Evolutionary conservation across 2,329 filamentous ascomycete genomes (phyloP).

Genomic region (Neonectria hederae): DNA sequence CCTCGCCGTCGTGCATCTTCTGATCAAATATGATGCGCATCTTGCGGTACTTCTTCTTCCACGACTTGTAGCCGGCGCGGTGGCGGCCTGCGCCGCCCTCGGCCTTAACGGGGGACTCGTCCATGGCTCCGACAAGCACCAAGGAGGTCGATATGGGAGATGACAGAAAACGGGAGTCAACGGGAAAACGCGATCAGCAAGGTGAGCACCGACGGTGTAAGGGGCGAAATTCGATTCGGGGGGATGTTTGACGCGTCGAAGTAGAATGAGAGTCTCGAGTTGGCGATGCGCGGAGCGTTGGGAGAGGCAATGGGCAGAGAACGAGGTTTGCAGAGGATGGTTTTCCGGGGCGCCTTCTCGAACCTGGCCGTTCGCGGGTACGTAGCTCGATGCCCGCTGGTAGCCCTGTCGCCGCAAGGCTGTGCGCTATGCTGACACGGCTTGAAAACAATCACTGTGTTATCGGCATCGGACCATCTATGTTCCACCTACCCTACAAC

Average conservation of each 20-base stretch:
- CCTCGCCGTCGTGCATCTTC: slow-evolving; percentile 82
- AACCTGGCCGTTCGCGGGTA: slow-evolving; percentile 18
- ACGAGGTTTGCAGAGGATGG: slow-evolving; percentile 20
- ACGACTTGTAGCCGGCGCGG: slow-evolving; percentile 70
- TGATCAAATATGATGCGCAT: slow-evolving; percentile 83
- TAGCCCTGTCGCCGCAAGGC: slow-evolving; percentile 12
- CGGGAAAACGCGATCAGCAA: slow-evolving; percentile 27
- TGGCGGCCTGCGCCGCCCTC: slow-evolving; percentile 56
- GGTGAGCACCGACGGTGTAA: slow-evolving; percentile 22
- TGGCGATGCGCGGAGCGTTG: slow-evolving; percentile 20
- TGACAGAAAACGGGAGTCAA: slow-evolving; percentile 9
- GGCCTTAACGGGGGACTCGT: slow-evolving; percentile 51
- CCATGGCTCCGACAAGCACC: slow-evolving; percentile 39
- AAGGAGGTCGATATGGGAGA: slow-evolving; percentile 24
- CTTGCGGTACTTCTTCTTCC: slow-evolving; percentile 96
- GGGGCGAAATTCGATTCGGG: slow-evolving; percentile 26
- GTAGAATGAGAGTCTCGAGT: slow-evolving; percentile 20
- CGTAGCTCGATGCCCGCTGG: slow-evolving; percentile 23
- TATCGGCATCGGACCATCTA: not conserved
- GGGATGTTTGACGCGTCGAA: slow-evolving; percentile 22
- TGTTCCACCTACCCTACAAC: slow-evolving; percentile 14
- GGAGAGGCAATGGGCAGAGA: slow-evolving; percentile 14
- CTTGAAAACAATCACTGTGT: slow-evolving; percentile 4
- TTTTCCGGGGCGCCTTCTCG: slow-evolving; percentile 25
- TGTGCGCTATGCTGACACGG: slow-evolving; percentile 4